Conservation (phyloP, 192 early-diverging fungal genomes). For the Mycoemilia scoparia region DNA sequence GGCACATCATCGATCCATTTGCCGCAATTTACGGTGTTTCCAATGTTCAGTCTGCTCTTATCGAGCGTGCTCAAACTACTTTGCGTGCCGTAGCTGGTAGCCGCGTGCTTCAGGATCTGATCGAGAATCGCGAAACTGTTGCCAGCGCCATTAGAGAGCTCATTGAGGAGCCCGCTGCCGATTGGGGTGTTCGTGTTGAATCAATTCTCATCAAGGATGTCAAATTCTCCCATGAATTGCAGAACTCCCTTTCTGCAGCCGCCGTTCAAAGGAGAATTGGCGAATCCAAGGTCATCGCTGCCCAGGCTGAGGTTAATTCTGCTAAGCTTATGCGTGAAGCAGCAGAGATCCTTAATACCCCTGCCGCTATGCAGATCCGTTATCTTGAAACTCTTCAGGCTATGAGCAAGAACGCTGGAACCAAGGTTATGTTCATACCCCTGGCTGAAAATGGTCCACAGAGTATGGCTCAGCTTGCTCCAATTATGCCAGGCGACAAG, state of each 20-base stretch:
- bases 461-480: too few species aligned
- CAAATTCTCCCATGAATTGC: constrained; percentile 50
- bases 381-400: constrained; percentile 68
- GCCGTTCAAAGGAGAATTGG: constrained; percentile 81
- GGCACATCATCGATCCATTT: constrained; percentile 65
- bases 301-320: constrained; percentile 66
- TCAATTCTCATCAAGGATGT: constrained; percentile 80
- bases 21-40: constrained; percentile 60
- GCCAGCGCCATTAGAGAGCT: constrained; percentile 69
- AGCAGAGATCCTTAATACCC: constrained; percentile 77
- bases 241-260: constrained; percentile 67
- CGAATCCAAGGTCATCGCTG: constrained; percentile 79
- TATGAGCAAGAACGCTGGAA: constrained; percentile 55
- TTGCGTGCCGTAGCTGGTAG: constrained; percentile 68
- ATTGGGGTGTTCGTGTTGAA: constrained; percentile 67
- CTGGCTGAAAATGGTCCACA: too few species aligned
- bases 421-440: constrained; percentile 58
- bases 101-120: constrained; percentile 65
- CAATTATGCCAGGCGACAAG: too few species aligned
- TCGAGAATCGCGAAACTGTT: constrained; percentile 78
- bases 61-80: constrained; percentile 82
- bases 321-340: constrained; percentile 86
- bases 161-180: constrained; percentile 54
- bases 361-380: constrained; percentile 71
- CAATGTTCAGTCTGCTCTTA: constrained; percentile 60